Evolutionary conservation across 1,139 yeast species (phyloP).

Genomic region (Scheffersomyces parashehatae): DNA sequence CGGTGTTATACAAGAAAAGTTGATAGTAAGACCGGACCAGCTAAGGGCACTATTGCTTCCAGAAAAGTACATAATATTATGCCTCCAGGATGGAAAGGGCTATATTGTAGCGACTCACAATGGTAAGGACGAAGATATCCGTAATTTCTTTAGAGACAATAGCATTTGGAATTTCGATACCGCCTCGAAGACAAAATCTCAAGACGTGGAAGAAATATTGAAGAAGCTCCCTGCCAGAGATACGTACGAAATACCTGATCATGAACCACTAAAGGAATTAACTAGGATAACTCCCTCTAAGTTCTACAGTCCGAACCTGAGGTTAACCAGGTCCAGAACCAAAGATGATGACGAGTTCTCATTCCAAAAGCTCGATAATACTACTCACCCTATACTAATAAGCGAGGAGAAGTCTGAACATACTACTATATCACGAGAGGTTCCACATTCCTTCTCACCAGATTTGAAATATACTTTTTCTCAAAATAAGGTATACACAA

Average conservation of each 20-base stretch:
- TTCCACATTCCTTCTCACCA: constrained; percentile 43
- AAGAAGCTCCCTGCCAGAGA: too few relatives aligned
- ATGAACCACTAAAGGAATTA: too few relatives aligned
- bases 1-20: too few relatives aligned
- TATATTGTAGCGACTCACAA: constrained; percentile 9
- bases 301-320: not conserved
- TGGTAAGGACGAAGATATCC: constrained; percentile 9
- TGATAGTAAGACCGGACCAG: not conserved
- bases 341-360: not conserved
- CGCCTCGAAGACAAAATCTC: not conserved
- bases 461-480: constrained; percentile 50
- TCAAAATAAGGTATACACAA: constrained; percentile 49
- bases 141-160: constrained; percentile 7
- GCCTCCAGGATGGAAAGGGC: constrained; percentile 8
- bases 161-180: constrained; percentile 8
- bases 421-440: constrained; percentile 4
- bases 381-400: too few relatives aligned
- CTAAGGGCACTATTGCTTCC: constrained; percentile 10
- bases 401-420: too few relatives aligned
- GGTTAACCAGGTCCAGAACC: constrained; percentile 5
- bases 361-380: too few relatives aligned
- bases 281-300: not conserved
- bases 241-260: too few relatives aligned
- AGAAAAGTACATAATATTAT: constrained; percentile 9
- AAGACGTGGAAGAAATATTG: too few relatives aligned